Conservation (phyloP, 805 yeast genomes). For the Myxozyma lipomycoides region DNA sequence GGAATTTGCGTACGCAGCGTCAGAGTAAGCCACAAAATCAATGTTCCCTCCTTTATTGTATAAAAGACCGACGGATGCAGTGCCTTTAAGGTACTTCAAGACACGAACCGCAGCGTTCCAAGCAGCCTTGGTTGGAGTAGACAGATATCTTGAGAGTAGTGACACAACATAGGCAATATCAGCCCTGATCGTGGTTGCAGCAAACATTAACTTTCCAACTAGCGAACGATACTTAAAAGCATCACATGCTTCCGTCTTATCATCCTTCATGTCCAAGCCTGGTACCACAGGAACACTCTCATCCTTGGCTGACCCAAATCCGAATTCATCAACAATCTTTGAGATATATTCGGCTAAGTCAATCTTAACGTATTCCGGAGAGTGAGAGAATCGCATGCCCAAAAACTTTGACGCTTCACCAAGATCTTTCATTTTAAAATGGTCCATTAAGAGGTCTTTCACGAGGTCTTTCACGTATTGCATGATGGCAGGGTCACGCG, state of each 20-base stretch:
- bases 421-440: not conserved
- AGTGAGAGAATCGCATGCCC: not conserved
- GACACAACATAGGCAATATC: not conserved
- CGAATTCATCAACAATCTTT: too few relatives aligned
- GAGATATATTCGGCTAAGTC: not conserved
- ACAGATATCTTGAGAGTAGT: not conserved
- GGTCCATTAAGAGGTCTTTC: too few relatives aligned
- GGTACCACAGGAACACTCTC: too few relatives aligned
- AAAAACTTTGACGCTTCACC: not conserved
- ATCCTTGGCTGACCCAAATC: too few relatives aligned
- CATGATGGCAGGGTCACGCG: not conserved
- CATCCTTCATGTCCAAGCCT: too few relatives aligned
- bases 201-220: not conserved
- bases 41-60: not conserved
- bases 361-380: not conserved
- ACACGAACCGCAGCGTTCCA: not conserved
- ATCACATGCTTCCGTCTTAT: too few relatives aligned
- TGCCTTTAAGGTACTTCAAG: not conserved
- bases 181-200: not conserved
- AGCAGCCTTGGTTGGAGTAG: not conserved
- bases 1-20: not conserved
- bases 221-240: not conserved
- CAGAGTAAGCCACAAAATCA: not conserved
- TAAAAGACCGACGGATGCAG: not conserved
- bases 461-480: too few relatives aligned